Evolutionary conservation across 2,329 filamentous ascomycete genomes (phyloP).

Genomic region (Ceratocystis cubensis): DNA sequence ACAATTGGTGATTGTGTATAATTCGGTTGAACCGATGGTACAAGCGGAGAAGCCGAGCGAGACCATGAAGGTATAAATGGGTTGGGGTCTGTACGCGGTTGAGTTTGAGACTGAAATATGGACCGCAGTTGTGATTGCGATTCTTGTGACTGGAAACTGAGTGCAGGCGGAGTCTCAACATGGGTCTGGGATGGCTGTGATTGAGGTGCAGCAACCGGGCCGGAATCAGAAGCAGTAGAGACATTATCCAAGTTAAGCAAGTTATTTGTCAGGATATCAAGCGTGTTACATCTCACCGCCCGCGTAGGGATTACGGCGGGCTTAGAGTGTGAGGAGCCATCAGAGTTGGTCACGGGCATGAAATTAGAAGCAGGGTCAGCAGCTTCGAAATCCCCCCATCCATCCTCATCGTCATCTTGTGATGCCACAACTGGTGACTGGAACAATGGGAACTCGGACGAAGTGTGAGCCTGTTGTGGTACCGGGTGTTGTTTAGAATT

Average conservation of each 20-base stretch:
- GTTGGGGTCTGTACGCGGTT: neutral
- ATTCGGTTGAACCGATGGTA: neutral
- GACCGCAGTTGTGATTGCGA: conserved; percentile 4
- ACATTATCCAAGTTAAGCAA: conserved; percentile 31
- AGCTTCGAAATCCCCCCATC: conserved; percentile 56
- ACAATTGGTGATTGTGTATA: neutral
- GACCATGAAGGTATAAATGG: conserved; percentile 7
- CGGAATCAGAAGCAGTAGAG: neutral
- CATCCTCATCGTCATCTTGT: conserved; percentile 38
- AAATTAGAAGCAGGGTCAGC: conserved; percentile 27
- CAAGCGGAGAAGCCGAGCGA: neutral
- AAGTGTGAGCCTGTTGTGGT: neutral
- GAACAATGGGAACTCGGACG: neutral
- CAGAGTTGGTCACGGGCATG: neutral
- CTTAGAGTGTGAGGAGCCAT: neutral
- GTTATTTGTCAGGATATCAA: conserved; percentile 43
- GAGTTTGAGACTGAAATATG: conserved; percentile 9
- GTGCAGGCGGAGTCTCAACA: neutral
- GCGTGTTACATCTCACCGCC: conserved; percentile 36
- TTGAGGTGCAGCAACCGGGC: neutral
- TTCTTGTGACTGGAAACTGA: neutral
- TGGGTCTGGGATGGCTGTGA: neutral
- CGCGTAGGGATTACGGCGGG: conserved; percentile 16
- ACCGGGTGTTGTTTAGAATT: conserved; percentile 24
- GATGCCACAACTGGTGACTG: conserved; percentile 15